Percentiles rank a stretch among this genome's conserved stretches.
Evolutionary conservation across 2,329 filamentous ascomycete genomes (phyloP).

Genomic region (Aspergillus fumigatiaffinis): DNA sequence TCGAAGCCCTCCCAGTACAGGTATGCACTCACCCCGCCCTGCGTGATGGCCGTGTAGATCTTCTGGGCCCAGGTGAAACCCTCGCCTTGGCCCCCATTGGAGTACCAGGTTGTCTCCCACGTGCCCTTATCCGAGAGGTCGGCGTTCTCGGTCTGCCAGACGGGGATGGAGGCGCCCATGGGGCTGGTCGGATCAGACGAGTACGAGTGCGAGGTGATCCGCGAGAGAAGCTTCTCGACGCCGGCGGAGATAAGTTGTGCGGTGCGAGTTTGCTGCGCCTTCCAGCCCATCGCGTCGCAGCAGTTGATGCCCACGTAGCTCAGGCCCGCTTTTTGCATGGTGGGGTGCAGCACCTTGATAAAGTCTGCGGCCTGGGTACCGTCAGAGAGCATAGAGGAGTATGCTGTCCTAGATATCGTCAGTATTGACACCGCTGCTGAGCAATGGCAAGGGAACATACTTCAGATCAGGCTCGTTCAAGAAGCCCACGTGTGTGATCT

Average conservation of each 20-base stretch:
- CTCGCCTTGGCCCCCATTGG: constrained; percentile 22
- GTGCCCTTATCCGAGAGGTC: constrained; percentile 39
- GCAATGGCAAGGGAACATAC: constrained; percentile 17
- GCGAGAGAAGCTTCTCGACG: constrained; percentile 36
- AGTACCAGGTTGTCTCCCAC: neutral
- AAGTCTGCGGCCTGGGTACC: neutral
- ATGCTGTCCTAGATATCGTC: neutral
- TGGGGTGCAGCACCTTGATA: constrained; percentile 14
- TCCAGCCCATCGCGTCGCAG: constrained; percentile 46
- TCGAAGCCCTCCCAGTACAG: neutral
- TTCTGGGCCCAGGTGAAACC: constrained; percentile 28
- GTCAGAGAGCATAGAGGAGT: neutral
- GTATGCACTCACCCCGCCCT: neutral
- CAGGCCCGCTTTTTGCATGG: constrained; percentile 51
- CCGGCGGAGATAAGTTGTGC: constrained; percentile 21
- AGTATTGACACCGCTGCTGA: neutral
- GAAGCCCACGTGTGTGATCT: constrained; percentile 42
- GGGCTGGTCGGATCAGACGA: constrained; percentile 37
- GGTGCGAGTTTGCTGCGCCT: constrained; percentile 28
- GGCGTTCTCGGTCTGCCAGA: constrained; percentile 52
- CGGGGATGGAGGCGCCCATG: constrained; percentile 41
- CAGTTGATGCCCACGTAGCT: constrained; percentile 45
- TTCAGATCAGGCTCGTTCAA: constrained; percentile 45
- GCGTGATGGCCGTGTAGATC: neutral
- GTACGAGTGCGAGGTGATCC: constrained; percentile 44